A percentile compares a stretch with the other conserved stretches of the same genome.
Conservation (phyloP, 108 stramenopile species). For the Hondaea fermentalgiana region DNA sequence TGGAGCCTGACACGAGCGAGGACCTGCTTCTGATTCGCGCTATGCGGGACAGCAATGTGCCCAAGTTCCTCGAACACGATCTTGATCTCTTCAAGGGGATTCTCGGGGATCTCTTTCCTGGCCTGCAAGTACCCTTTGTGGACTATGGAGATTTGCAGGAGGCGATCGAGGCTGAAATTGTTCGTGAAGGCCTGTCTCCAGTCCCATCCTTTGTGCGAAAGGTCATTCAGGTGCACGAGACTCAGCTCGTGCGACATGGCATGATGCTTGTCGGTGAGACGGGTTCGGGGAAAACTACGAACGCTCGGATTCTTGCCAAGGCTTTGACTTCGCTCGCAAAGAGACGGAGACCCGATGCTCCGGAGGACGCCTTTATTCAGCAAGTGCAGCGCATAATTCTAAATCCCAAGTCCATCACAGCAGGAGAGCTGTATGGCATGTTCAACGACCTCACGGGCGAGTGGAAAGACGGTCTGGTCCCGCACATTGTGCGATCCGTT, state of each 20-base stretch:
- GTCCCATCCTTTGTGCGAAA: conserved; percentile 47
- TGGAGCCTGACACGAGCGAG: conserved; percentile 55
- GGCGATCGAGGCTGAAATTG: conserved; percentile 41
- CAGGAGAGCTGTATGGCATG: conserved; percentile 57
- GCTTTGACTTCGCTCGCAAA: conserved; percentile 34
- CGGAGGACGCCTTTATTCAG: conserved; percentile 47
- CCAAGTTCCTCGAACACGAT: conserved; percentile 58
- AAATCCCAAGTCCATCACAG: conserved; percentile 58
- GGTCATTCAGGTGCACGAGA: conserved; percentile 60
- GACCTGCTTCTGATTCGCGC: conserved; percentile 56
- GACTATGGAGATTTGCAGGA: conserved; percentile 52
- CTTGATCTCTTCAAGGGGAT: conserved; percentile 57
- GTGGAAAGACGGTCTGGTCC: conserved; percentile 56
- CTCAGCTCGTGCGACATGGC: conserved; percentile 59
- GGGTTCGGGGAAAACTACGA: conserved; percentile 46
- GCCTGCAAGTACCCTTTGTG: conserved; percentile 51
- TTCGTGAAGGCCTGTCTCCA: conserved; percentile 22
- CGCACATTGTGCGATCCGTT: conserved; percentile 49
- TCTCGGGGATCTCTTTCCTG: conserved; percentile 52
- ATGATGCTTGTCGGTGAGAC: conserved; percentile 64
- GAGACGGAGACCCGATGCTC: conserved; percentile 21
- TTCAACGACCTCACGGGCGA: conserved; percentile 55
- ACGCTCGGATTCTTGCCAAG: conserved; percentile 38
- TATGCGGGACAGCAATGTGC: conserved; percentile 59
- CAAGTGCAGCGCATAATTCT: conserved; percentile 41